A percentile compares a stretch with the other conserved stretches of the same genome.
These are phyloP conservation scores for Eragrostis tef DNA, from an alignment of 202 grass and related monocot species.

Conservation along the genomic window DNA sequence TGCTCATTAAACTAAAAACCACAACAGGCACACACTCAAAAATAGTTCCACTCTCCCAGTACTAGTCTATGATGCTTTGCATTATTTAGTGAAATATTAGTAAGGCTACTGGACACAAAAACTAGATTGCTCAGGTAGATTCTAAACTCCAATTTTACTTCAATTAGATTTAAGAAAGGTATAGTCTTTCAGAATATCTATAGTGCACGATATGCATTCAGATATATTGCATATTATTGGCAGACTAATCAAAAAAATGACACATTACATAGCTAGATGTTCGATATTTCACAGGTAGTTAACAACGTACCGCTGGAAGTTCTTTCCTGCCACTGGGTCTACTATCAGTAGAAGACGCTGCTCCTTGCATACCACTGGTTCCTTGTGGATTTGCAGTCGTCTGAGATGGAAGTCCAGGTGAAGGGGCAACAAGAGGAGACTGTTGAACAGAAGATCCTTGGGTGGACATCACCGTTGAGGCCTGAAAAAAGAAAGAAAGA, in stretches of 20 bases:
- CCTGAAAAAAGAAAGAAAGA: constrained; percentile 42
- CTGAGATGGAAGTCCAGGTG: constrained; percentile 52
- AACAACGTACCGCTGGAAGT: constrained; percentile 73
- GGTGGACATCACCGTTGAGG: constrained; percentile 43
- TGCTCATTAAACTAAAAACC: not conserved
- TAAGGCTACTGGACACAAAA: not conserved
- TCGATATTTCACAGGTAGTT: constrained; percentile 1
- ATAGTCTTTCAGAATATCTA: not conserved
- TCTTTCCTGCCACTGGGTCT: constrained; percentile 72
- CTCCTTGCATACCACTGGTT: constrained; percentile 55
- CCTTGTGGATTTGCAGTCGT: constrained; percentile 52
- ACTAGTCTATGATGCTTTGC: not conserved
- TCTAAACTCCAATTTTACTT: not conserved
- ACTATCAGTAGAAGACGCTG: constrained; percentile 59
- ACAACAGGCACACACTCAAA: not conserved
- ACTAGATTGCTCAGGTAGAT: not conserved
- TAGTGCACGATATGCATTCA: constrained; percentile 6
- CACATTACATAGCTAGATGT: not conserved
- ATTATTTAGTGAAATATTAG: not conserved
- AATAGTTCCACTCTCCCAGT: not conserved
- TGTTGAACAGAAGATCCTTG: constrained; percentile 56
- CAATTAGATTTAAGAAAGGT: not conserved
- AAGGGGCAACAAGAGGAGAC: constrained; percentile 35
- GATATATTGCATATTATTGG: not conserved
- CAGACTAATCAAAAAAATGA: constrained; percentile 15